Evolutionary conservation across 768 basidiomycete genomes (phyloP).

Genomic region (Leucocoprinus leucothites): DNA sequence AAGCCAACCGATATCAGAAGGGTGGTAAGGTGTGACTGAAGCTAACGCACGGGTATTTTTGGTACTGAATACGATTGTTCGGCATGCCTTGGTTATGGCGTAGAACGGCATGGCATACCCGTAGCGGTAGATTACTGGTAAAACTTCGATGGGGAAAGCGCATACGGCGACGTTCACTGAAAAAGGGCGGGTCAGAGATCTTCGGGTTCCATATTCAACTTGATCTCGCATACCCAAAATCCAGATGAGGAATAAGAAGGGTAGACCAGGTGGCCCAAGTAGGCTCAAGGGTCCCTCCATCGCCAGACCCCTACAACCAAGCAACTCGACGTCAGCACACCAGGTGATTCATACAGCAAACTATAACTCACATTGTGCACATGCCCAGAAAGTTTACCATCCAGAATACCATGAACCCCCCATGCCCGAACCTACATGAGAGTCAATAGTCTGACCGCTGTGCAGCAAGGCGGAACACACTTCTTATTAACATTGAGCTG

Average conservation of each 20-base stretch:
- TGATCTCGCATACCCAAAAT: constrained; percentile 47
- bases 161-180: constrained; percentile 57
- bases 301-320: constrained; percentile 50
- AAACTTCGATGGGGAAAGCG: constrained; percentile 48
- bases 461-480: constrained; percentile 22
- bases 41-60: constrained; percentile 38
- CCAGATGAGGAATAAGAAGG: constrained; percentile 63
- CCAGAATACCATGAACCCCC: constrained; percentile 65
- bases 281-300: constrained; percentile 60
- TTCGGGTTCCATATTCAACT: too few relatives aligned
- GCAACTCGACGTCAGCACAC: too few relatives aligned
- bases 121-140: constrained; percentile 53
- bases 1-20: not conserved
- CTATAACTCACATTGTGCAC: constrained; percentile 54
- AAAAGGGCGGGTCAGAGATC: not conserved
- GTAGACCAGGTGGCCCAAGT: constrained; percentile 47
- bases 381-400: constrained; percentile 60
- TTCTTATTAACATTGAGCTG: constrained; percentile 49
- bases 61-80: constrained; percentile 57
- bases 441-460: not conserved
- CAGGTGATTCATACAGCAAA: too few relatives aligned
- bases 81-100: constrained; percentile 51
- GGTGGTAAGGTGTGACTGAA: constrained; percentile 23
- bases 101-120: constrained; percentile 65
- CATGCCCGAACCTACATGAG: constrained; percentile 36